phyloP scores from a whole-genome alignment of 2,329 filamentous ascomycete species.

The Dactylonectria macrodidyma region DNA sequence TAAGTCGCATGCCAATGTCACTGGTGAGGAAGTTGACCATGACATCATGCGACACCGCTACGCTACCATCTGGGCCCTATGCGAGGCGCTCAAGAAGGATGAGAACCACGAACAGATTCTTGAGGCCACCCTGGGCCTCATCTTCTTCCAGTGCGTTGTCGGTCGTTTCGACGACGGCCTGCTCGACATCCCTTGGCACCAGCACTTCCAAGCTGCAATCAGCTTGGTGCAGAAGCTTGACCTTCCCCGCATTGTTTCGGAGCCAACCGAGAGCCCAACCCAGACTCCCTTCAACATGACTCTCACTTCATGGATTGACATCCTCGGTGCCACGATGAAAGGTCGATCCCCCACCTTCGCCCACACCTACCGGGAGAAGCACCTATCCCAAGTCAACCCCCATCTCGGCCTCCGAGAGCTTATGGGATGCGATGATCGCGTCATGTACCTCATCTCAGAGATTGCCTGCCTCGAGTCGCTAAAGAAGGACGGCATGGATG shows the following conservation, averaged over 20 bases:
- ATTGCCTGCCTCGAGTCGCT: slow-evolving; percentile 95
- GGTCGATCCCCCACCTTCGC: slow-evolving; percentile 90
- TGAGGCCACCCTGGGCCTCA: slow-evolving; percentile 93
- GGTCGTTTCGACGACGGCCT: slow-evolving; percentile 87
- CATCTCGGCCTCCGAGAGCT: slow-evolving; percentile 86
- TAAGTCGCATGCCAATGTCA: slow-evolving; percentile 78
- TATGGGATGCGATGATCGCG: slow-evolving; percentile 96
- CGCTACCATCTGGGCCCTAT: slow-evolving; percentile 88
- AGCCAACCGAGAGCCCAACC: slow-evolving; percentile 64
- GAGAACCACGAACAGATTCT: slow-evolving; percentile 89
- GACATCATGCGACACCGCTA: slow-evolving; percentile 95
- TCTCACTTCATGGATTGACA: slow-evolving; percentile 95
- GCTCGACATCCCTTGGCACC: slow-evolving; percentile 95
- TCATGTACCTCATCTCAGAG: slow-evolving; percentile 99
- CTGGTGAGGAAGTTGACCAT: slow-evolving; percentile 83
- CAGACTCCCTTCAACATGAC: slow-evolving; percentile 96
- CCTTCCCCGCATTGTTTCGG: slow-evolving; percentile 77
- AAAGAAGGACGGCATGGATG: slow-evolving; percentile 86
- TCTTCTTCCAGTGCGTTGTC: slow-evolving; percentile 95
- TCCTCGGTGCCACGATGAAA: slow-evolving; percentile 93
- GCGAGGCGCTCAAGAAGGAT: slow-evolving; percentile 84
- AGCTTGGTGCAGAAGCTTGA: slow-evolving; percentile 89
- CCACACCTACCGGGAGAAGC: slow-evolving; percentile 95
- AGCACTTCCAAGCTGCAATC: slow-evolving; percentile 94
- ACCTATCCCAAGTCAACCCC: slow-evolving; percentile 76